These are phyloP conservation scores for Turnera subulata DNA, from an alignment of 345 rosid genomes.

Conservation along the genomic window DNA sequence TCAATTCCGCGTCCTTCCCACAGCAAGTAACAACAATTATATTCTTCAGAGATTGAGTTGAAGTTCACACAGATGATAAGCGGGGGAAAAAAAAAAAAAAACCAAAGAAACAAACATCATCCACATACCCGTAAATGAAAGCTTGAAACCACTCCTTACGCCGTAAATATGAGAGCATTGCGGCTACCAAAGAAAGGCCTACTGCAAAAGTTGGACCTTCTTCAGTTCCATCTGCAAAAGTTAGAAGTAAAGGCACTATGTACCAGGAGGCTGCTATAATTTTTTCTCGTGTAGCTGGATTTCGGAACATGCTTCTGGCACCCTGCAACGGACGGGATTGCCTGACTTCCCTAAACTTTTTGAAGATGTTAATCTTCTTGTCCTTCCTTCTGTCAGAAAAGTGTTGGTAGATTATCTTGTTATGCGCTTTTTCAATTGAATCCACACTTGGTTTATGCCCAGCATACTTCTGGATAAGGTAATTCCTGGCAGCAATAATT, in stretches of 20 bases:
- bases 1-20: too few relatives aligned
- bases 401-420: constrained; percentile 91
- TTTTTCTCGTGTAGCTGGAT: constrained; percentile 72
- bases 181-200: constrained; percentile 62
- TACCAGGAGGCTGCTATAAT: constrained; percentile 44
- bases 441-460: constrained; percentile 91
- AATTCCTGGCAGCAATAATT: constrained; percentile 87
- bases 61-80: neutral
- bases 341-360: constrained; percentile 67
- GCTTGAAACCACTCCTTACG: constrained; percentile 66
- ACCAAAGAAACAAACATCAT: constrained; percentile 1
- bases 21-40: neutral
- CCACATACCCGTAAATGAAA: constrained; percentile 67
- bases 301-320: constrained; percentile 62
- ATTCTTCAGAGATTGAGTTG: neutral
- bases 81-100: neutral
- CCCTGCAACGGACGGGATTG: constrained; percentile 69
- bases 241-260: constrained; percentile 69
- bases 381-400: constrained; percentile 81
- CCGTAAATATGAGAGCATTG: constrained; percentile 67
- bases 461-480: constrained; percentile 66
- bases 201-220: constrained; percentile 97
- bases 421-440: constrained; percentile 88
- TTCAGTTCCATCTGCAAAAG: constrained; percentile 87
- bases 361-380: constrained; percentile 70